Evolutionary conservation across 164 flowering plant species (phyloP).

Genomic region (Vitis vinifera): ASM3070453v1 NC_081817.1:5405501-5406000

Average conservation of each 20-base stretch:
- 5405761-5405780: conserved; percentile 72
- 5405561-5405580: conserved; percentile 55
- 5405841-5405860: conserved; percentile 73
- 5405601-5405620: conserved; percentile 92
- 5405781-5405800: conserved; percentile 70
- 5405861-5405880: background rate
- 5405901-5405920: no score
- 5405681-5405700: conserved; percentile 75
- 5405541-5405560: conserved; percentile 96
- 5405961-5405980: conserved; percentile 80
- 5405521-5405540: conserved; percentile 50
- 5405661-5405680: conserved; percentile 84
- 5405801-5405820: conserved; percentile 72
- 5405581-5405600: conserved; percentile 48
- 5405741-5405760: conserved; percentile 77
- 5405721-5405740: conserved; percentile 73
- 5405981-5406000: conserved; percentile 61
- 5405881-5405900: background rate
- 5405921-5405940: no score
- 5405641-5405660: conserved; percentile 95
- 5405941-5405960: conserved; percentile 41
- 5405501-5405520: no score
- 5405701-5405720: conserved; percentile 73
- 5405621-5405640: conserved; percentile 60
- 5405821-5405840: conserved; percentile 87